A percentile compares a stretch with the other conserved stretches of the same genome.
Evolutionary conservation across 768 basidiomycete genomes (phyloP).

Genomic region (Hebeloma cylindrosporum): DNA sequence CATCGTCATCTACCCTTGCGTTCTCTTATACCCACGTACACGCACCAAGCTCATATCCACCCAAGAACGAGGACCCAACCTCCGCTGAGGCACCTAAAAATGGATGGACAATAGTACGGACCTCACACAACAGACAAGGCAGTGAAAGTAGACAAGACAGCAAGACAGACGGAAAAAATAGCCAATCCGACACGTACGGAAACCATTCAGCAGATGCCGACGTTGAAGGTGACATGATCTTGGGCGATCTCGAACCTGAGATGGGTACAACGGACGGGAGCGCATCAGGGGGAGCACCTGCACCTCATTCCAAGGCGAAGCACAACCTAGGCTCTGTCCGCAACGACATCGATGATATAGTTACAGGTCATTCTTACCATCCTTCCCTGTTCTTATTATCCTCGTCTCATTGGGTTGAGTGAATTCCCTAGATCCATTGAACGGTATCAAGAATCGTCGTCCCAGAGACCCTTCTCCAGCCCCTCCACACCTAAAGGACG

Average conservation of each 20-base stretch:
- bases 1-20: constrained; percentile 67
- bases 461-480: constrained; percentile 36
- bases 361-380: constrained; percentile 58
- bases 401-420: constrained; percentile 15
- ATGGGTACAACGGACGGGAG: constrained; percentile 25
- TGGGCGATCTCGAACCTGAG: constrained; percentile 74
- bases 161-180: constrained; percentile 15
- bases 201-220: constrained; percentile 52
- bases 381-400: constrained; percentile 20
- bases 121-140: constrained; percentile 27
- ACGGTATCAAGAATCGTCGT: constrained; percentile 49
- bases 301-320: constrained; percentile 40
- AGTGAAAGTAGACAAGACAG: constrained; percentile 19
- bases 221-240: constrained; percentile 73
- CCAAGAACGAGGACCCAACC: constrained; percentile 41
- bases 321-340: constrained; percentile 52
- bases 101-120: constrained; percentile 78
- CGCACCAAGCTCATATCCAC: constrained; percentile 74
- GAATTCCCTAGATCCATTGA: constrained; percentile 53
- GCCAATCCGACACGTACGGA: constrained; percentile 24
- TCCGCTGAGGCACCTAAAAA: constrained; percentile 44
- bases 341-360: constrained; percentile 70
- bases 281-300: constrained; percentile 24
- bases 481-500: constrained; percentile 22
- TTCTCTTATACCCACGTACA: constrained; percentile 82